phyloP scores from a whole-genome alignment of 345 rosid genomes.

The Angophora floribunda region DNA sequence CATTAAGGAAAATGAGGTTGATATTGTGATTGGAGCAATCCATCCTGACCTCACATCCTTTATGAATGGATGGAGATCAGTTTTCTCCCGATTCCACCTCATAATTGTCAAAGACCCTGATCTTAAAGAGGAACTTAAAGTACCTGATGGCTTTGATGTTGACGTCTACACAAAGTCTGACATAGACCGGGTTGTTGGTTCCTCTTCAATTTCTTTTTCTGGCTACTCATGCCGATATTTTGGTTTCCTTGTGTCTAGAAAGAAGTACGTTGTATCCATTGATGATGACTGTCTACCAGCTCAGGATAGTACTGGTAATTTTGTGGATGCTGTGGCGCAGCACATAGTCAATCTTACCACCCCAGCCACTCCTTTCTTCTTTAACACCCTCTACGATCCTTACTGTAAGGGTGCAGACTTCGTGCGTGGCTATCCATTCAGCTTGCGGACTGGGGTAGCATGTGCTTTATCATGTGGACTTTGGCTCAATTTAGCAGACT shows the following conservation, averaged over 20 bases:
- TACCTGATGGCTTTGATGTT: slow-evolving; percentile 77
- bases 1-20: slow-evolving; percentile 64
- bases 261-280: slow-evolving; percentile 68
- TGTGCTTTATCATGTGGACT: slow-evolving; percentile 90
- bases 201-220: slow-evolving; percentile 50
- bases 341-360: slow-evolving; percentile 57
- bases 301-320: slow-evolving; percentile 48
- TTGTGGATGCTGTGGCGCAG: slow-evolving; percentile 71
- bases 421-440: slow-evolving; percentile 96
- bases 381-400: slow-evolving; percentile 92
- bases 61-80: slow-evolving; percentile 62
- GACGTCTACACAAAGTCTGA: slow-evolving; percentile 60
- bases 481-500: slow-evolving; percentile 89
- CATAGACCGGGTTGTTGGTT: slow-evolving; percentile 57
- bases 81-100: slow-evolving; percentile 67
- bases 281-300: slow-evolving; percentile 93
- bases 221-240: slow-evolving; percentile 91
- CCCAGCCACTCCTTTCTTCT: slow-evolving; percentile 96
- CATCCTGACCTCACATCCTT: slow-evolving; percentile 65
- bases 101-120: slow-evolving; percentile 91
- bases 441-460: slow-evolving; percentile 71
- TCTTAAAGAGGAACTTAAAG: slow-evolving; percentile 70
- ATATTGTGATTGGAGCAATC: slow-evolving; percentile 88
- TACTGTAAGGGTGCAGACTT: slow-evolving; percentile 77
- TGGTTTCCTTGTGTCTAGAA: slow-evolving; percentile 77